Base-by-base conservation (phyloP, 305 asterid genomes). In the Withania somnifera region DNA sequence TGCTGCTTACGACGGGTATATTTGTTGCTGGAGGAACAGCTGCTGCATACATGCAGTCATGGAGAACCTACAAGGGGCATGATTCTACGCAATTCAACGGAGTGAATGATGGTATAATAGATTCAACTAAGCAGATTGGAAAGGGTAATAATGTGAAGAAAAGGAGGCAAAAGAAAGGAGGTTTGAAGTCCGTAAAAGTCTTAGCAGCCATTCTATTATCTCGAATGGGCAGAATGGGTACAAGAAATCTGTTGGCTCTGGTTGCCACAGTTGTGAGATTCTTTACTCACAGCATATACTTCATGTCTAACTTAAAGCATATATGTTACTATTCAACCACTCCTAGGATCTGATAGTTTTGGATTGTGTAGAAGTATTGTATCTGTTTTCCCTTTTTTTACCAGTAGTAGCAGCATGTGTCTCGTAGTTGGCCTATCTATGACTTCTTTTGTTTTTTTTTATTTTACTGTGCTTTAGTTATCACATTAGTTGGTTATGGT, bases 11-110 rank as follows among this genome's bases (percentile, higher is more conserved):
- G 61, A 89, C 99, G 84, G 94, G 99, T 85, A 83, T 96, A 85
- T 89, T 90, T 53, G 94, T 93, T 50, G 98, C 95, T 81, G 97
- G 99, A 83, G 99, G 99, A 82, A 88, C 97, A 82, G 98, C 98
- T 77, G 98, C 98, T 78, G 93, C 92, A 38, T 94, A 90, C 86
- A 86, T 88, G 87, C 97, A 89, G 66, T 89, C 93, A 83, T 92
- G 93, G 83, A 94, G 81, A 76, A 88, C 84, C 80, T 38, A 67
- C 81, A 92, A 60, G 82, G 87, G 84, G 76, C 85, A 80, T 53
- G 83, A 83, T 83, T 83, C 93, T 82, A 84, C 34, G 76, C 91
- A 84, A 78, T 84, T 88, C 78, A 90, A 92, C 87, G 95, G 94
- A 81, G 86, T 73, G 82, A 50, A 76, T 50, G 93, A 87, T 52